Base-by-base conservation (phyloP, 2,329 filamentous ascomycete species). In the Dryadomyces quercus-mongolicae region DNA sequence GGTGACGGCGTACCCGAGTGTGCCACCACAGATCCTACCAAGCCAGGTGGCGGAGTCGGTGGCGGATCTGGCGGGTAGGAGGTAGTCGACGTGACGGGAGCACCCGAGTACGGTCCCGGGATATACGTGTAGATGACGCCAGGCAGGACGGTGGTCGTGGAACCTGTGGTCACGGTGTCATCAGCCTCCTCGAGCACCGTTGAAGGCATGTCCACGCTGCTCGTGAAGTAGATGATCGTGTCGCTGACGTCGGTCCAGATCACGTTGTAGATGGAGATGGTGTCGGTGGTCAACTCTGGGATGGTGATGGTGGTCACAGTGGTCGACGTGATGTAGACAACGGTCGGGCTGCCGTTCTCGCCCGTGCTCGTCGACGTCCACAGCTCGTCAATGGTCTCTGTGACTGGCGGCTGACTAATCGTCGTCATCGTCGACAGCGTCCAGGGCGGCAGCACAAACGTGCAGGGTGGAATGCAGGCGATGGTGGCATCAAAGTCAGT, bases 391-490 rank as follows among this genome's bases (percentile, higher is more conserved):
- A 45, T 7, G 13, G 54, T 38, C 6, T n/a, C 20, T 2, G 49
- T 52, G 15, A 48, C 20, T 20, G 49, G 49, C 15, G 44, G 43
- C 4, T 21, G 13, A 2, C 31, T 34, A n/a, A 55, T 49, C 20
- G 54, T 49, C 20, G 49, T 55, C 9, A 8, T 31, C 2, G 34
- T 44, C 6, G 54, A 22, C 21, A 53, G 38, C 21, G 45, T 48
- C 15, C 18, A 34, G 5, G 50, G 54, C 50, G 54, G 54, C 42
- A 55, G 31, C 16, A 55, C 50, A 10, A 53, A 22, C 20, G 54
- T 53, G 46, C 54, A 53, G 16, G 54, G 54, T 8, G 36, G 38
- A 12, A 22, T 13, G 50, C 54, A 55, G 5, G 10, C 7, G 10
- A 55, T n/a, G 13, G 43, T 52, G 31, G 43, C 49, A 8, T 18